Evolutionary conservation across 164 flowering plant species (phyloP), one percentile per base, ranked within the genome.

Genomic region (Magnolia kwangsiensis): DNA sequence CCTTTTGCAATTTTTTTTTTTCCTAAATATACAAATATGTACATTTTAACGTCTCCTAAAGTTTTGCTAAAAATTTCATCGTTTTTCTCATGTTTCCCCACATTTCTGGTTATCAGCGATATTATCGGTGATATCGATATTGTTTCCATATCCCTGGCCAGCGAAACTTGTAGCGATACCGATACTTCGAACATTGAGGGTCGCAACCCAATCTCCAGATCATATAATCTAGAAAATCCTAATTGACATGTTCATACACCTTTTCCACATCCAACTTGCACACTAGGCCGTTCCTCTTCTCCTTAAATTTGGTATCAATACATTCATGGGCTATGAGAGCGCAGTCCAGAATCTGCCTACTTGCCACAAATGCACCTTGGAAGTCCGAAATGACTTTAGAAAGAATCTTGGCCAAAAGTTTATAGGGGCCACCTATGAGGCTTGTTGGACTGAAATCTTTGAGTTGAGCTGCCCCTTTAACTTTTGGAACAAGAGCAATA

Each of bases 231-330:
- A 71, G 6, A 27, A 49, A 50, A 14, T 11, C n/a, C 29, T 37
- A 49, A 11, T 71, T 29, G 8, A 71, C 59, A 7, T 7, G n/a
- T 8, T 71, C 29, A 21, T 3, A 71, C 7, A 59, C 73, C 51
- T 71, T 71, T 71, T 71, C 73, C 16, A 71, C 18, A 37, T 14
- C 23, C 58, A 50, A 24, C 73, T 71, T 49, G 18, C 16, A 71
- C 19, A 20, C 16, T 8, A 71, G 4, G 7, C 29, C 29, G 29
- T 8, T 18, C 14, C 5, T 71, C 20, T 50, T 71, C 3, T 49
- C 6, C 59, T 71, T 50, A 50, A 49, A 19, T 21, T 21, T 49
- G 16, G 49, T 16, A 71, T 71, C 7, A 21, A 71, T 10, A 0
- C 73, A 71, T 51, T 71, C 63, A 10, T 71, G 24, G 2, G 73